Base-by-base conservation (phyloP, 257 asterid species). In the Oldenlandia corymbosa region DNA sequence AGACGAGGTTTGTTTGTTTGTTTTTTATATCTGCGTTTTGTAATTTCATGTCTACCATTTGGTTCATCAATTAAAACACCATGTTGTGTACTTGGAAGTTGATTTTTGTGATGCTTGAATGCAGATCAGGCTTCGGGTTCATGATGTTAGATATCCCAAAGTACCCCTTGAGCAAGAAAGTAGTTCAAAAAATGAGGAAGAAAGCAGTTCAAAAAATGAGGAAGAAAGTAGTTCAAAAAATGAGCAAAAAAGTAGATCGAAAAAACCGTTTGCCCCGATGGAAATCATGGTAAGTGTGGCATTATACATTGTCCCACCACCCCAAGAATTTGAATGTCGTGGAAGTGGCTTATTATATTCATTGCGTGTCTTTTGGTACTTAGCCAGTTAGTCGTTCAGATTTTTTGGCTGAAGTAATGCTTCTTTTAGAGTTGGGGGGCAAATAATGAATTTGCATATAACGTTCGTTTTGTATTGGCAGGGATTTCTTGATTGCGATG, bases 401-500 rank as follows among this genome's bases (percentile, higher is more conserved):
- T 8, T 45, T 42, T 27, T 34, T 34, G 4, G 6, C 26, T 13
- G 18, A 28, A 60, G 7, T 24, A n/a, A 7, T 59, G 14, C 49
- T 37, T 10, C 34, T 60, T 41, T 24, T 41, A n/a, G 14, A 17
- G n/a, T 26, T 2, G 28, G 34, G 5, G 32, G 8, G 10, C 0
- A 10, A 20, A 58, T 3, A 10, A 21, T 52, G 18, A 17, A 14
- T 12, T 5, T 49, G 21, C 26, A 45, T 30, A 10, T 14, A 2
- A 3, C 18, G n/a, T 68, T 52, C 27, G 23, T 13, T 8, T 32
- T n/a, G 31, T 56, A 60, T 24, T 75, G 56, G 51, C 86, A 90
- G 96, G 97, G 90, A 30, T 76, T 95, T 45, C 78, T 88, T 62
- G 91, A 90, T 75, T 76, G 80, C 41, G 96, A 88, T 71, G 96